Conservation (phyloP, 2,329 filamentous ascomycete genomes). For the Aspergillus sp. region DNA sequence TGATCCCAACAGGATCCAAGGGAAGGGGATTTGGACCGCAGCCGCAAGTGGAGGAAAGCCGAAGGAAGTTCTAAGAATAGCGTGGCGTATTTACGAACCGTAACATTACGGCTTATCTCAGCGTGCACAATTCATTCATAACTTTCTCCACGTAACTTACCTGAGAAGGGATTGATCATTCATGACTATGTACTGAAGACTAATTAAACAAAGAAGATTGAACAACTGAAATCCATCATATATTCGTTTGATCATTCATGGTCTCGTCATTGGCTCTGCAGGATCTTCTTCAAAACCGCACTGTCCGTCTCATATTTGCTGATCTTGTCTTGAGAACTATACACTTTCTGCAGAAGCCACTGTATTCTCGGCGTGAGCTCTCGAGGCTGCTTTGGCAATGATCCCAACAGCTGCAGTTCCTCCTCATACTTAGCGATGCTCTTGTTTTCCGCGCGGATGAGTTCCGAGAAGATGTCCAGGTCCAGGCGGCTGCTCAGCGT, state of each 20-base stretch:
- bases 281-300: slow-evolving; percentile 67
- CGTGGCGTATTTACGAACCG: background rate
- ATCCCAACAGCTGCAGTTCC: slow-evolving; percentile 71
- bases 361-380: slow-evolving; percentile 66
- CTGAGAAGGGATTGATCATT: too few species aligned
- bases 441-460: slow-evolving; percentile 69
- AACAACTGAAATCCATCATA: background rate
- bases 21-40: too few species aligned
- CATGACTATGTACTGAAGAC: too few species aligned
- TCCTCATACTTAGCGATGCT: slow-evolving; percentile 75
- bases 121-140: background rate
- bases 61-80: background rate
- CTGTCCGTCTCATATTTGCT: slow-evolving; percentile 72
- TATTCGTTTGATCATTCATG: background rate
- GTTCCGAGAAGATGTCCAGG: slow-evolving; percentile 66
- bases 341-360: slow-evolving; percentile 73
- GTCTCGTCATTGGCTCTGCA: slow-evolving; percentile 53
- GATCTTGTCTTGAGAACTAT: slow-evolving; percentile 72
- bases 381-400: slow-evolving; percentile 67
- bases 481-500: slow-evolving; percentile 74
- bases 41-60: too few species aligned
- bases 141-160: background rate
- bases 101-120: slow-evolving; percentile 11
- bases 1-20: background rate
- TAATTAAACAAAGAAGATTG: too few species aligned